phyloP scores from a whole-genome alignment of 495 filamentous ascomycete species.

The Parathielavia hyrcaniae region DNA sequence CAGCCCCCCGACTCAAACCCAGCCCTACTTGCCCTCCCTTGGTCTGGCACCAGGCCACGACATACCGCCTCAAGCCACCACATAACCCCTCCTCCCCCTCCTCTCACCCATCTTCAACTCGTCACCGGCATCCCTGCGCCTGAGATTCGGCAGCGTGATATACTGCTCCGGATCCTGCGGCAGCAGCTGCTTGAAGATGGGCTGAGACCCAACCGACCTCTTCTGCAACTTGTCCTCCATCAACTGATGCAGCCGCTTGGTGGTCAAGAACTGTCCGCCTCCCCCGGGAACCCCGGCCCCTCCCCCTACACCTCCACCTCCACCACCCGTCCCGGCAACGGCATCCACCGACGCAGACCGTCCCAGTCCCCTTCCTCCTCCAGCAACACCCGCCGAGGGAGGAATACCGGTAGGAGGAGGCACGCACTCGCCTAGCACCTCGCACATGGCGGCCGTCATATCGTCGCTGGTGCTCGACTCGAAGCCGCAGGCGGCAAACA shows the following conservation, averaged over 20 bases:
- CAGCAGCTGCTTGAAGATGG: constrained; percentile 35
- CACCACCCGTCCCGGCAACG: neutral
- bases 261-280: constrained; percentile 19
- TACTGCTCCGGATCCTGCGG: constrained; percentile 32
- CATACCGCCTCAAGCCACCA: neutral
- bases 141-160: constrained; percentile 30
- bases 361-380: neutral
- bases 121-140: neutral
- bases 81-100: constrained; percentile 12
- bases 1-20: neutral
- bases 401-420: neutral
- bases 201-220: constrained; percentile 26
- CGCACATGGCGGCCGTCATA: constrained; percentile 34
- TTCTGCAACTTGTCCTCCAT: constrained; percentile 32
- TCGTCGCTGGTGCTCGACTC: constrained; percentile 34
- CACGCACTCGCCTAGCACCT: constrained; percentile 26
- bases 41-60: neutral
- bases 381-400: neutral
- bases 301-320: neutral
- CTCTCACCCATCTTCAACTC: neutral
- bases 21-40: too few relatives aligned
- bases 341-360: neutral
- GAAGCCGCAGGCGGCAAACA: constrained; percentile 35
- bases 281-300: neutral
- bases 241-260: constrained; percentile 33